These are phyloP conservation scores for Colletotrichum sansevieriae DNA, from an alignment of 2,329 filamentous ascomycete species.

Conservation along the genomic window DNA sequence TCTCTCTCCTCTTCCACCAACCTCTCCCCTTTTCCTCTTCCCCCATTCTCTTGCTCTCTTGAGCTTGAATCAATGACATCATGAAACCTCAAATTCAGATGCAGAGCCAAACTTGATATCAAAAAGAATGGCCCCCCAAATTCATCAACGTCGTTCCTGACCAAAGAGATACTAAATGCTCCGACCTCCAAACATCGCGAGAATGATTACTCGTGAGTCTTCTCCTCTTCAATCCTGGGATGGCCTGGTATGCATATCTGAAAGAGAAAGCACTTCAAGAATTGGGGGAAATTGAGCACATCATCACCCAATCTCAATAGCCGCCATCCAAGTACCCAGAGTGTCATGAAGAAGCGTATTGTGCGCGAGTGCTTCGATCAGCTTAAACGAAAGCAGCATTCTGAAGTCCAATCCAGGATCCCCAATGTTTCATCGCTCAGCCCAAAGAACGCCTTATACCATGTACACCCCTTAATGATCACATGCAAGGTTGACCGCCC, in stretches of 20 bases:
- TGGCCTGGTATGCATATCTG: conserved; percentile 5
- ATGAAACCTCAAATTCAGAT: too few species aligned
- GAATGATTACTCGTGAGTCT: too few species aligned
- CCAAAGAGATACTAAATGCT: too few species aligned
- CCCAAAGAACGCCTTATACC: conserved; percentile 41
- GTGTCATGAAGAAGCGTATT: conserved; percentile 23
- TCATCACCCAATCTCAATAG: conserved; percentile 17
- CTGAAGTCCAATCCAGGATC: conserved; percentile 36
- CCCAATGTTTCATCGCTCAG: conserved; percentile 37
- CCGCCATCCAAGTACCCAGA: conserved; percentile 8
- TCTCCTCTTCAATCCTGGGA: neutral
- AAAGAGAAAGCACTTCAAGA: conserved; percentile 7
- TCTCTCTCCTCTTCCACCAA: neutral
- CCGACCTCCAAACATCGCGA: too few species aligned
- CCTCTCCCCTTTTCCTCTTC: neutral
- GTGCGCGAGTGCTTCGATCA: conserved; percentile 31
- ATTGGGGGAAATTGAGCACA: neutral
- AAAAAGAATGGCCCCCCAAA: too few species aligned
- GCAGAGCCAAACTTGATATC: too few species aligned
- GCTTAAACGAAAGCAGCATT: conserved; percentile 39
- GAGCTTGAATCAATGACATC: too few species aligned
- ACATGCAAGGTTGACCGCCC: conserved; percentile 43
- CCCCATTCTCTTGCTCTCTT: neutral
- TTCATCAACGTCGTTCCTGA: too few species aligned
- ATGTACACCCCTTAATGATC: conserved; percentile 36